Evolutionary conservation across 768 basidiomycete genomes (phyloP).

Genomic region (Tricholoma sp.): DNA sequence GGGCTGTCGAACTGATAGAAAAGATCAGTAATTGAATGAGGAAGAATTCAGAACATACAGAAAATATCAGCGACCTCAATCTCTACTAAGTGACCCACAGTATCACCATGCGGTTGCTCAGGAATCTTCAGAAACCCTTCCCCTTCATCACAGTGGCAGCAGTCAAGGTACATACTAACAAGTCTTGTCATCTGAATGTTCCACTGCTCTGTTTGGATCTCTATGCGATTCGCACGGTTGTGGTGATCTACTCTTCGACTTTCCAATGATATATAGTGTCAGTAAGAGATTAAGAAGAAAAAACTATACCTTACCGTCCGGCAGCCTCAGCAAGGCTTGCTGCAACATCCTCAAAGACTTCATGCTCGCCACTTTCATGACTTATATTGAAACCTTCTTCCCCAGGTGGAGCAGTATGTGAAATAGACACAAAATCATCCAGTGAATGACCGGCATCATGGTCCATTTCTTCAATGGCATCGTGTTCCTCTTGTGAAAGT

Average conservation of each 20-base stretch:
- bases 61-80: background rate
- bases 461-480: constrained; percentile 5
- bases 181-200: background rate
- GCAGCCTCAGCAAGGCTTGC: background rate
- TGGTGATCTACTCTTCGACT: constrained; percentile 4
- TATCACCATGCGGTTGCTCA: background rate
- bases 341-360: constrained; percentile 8
- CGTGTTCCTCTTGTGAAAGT: background rate
- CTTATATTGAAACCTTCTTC: constrained; percentile 8
- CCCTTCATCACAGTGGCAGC: background rate
- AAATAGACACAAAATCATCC: constrained; percentile 3
- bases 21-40: background rate
- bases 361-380: constrained; percentile 8
- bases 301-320: background rate
- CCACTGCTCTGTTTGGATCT: constrained; percentile 8
- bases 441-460: background rate
- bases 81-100: background rate
- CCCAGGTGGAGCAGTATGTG: constrained; percentile 4
- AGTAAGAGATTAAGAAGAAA: background rate
- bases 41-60: constrained; percentile 1
- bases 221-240: constrained; percentile 2
- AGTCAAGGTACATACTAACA: constrained; percentile 3
- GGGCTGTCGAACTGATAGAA: background rate
- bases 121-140: background rate
- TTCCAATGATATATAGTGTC: background rate